Base-by-base conservation (phyloP, 2,329 filamentous ascomycete species). In the Fusarium buharicum region DNA sequence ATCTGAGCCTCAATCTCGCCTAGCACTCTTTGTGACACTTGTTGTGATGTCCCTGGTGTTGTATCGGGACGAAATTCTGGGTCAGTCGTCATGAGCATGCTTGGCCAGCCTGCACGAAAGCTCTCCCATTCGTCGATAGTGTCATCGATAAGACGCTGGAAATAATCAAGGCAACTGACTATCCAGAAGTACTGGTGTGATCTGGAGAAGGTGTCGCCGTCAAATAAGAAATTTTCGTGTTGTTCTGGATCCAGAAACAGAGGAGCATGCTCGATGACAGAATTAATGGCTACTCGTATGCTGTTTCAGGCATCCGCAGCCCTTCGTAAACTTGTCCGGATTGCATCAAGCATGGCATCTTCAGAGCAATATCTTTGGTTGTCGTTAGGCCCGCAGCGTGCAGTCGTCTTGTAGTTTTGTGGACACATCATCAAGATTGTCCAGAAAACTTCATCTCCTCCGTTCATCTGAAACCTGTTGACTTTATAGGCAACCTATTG, bases 91-190 rank as follows among this genome's bases (percentile, higher is more conserved):
- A 51, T 43, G 7, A 3, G 3, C 37, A 41, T 37, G n/a, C 41
- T 9, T 14, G 36, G 22, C 51, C 46, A 51, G 1, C 34, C 30
- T 3, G 8, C 17, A 30, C 30, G 28, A 16, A 54, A 51, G 3
- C n/a, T 41, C 22, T 33, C 39, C 51, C 36, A 54, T 4, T 54
- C 51, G 17, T 51, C 36, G 13, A 54, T 37, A 30, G 51, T 20
- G 9, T 41, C 46, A 1, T 54, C 37, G 3, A 54, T 30, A 10
- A 36, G 46, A 54, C 16, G n/a, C 0, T 51, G 46, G 5, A 51
- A 54, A 9, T 37, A 36, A 1, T 54, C 51, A 2, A 54, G 46
- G 16, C 46, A 54, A 6, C 37, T 54, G 8, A 54, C 46, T 2
- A 43, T n/a, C 46, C 37, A 51, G 16, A 54, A 54, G 13, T 51